Percentiles rank a stretch among this genome's conserved stretches.
Evolutionary conservation across 2,329 filamentous ascomycete species (phyloP).

Genomic region (Aspergillus ruber): DNA sequence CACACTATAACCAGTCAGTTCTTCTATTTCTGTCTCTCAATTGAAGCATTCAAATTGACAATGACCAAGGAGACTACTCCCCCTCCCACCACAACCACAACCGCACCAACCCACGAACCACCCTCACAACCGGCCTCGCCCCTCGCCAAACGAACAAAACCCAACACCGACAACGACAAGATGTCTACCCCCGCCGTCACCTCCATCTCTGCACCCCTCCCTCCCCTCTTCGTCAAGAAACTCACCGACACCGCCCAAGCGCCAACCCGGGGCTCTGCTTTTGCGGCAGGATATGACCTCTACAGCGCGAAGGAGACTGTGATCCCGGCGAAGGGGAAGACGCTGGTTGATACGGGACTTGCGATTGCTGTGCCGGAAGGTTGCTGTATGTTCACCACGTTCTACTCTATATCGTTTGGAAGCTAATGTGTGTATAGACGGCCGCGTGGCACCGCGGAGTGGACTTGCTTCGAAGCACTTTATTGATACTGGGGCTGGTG

Average conservation of each 20-base stretch:
- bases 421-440: constrained; percentile 55
- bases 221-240: constrained; percentile 80
- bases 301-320: constrained; percentile 69
- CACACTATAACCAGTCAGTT: neutral
- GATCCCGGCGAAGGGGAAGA: constrained; percentile 78
- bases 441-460: constrained; percentile 83
- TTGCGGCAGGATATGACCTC: constrained; percentile 89
- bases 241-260: constrained; percentile 71
- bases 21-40: constrained; percentile 2
- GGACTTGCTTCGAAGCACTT: constrained; percentile 88
- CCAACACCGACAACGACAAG: constrained; percentile 33
- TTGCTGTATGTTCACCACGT: constrained; percentile 82
- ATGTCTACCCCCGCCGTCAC: constrained; percentile 25
- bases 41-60: neutral
- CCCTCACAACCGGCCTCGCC: constrained; percentile 65
- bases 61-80: constrained; percentile 42
- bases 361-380: constrained; percentile 83
- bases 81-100: constrained; percentile 23
- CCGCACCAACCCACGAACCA: constrained; percentile 32
- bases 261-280: constrained; percentile 81
- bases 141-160: constrained; percentile 73
- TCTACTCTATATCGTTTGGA: too few relatives aligned
- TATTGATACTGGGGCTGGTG: constrained; percentile 91
- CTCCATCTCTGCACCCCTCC: constrained; percentile 38
- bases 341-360: constrained; percentile 82